These are phyloP conservation scores for Aspergillus aculeatinus DNA, from an alignment of 2,329 filamentous ascomycete genomes.

Conservation along the genomic window DNA sequence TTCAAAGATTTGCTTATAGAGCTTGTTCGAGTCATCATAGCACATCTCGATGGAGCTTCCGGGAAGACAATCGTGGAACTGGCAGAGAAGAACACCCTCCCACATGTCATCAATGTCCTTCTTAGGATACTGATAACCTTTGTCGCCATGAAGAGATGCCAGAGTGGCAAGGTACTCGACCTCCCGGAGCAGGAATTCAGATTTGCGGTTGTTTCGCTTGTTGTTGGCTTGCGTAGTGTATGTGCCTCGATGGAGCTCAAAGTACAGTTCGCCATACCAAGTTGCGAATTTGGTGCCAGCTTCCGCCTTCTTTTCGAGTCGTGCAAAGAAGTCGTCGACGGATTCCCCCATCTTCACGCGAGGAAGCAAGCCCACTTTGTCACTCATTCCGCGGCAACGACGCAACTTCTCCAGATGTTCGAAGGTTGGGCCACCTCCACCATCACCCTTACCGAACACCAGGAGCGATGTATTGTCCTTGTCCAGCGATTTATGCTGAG, in stretches of 20 bases:
- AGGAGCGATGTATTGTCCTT: constrained; percentile 87
- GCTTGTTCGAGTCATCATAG: constrained; percentile 89
- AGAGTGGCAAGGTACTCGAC: constrained; percentile 85
- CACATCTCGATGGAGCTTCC: constrained; percentile 97
- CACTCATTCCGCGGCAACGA: constrained; percentile 85
- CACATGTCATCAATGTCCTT: constrained; percentile 93
- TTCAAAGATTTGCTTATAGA: constrained; percentile 80
- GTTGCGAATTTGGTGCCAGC: constrained; percentile 73
- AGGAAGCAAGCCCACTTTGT: constrained; percentile 78
- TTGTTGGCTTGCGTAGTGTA: constrained; percentile 98
- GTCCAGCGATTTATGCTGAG: constrained; percentile 93
- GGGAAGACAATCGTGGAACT: constrained; percentile 96
- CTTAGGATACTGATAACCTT: constrained; percentile 86
- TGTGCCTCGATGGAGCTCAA: constrained; percentile 93
- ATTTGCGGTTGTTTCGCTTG: constrained; percentile 86
- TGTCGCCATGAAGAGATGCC: constrained; percentile 66
- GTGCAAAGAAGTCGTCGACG: constrained; percentile 92
- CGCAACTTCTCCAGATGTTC: constrained; percentile 93
- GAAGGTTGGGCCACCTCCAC: constrained; percentile 91
- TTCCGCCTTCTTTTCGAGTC: constrained; percentile 73
- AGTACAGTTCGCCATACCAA: constrained; percentile 98
- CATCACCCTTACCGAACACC: constrained; percentile 95
- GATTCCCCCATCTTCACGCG: constrained; percentile 84
- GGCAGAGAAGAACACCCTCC: constrained; percentile 86
- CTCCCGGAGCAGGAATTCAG: constrained; percentile 81